These are phyloP conservation scores for Trichocladium uniseriatum DNA, from an alignment of 495 filamentous ascomycete genomes.

Conservation along the genomic window DNA sequence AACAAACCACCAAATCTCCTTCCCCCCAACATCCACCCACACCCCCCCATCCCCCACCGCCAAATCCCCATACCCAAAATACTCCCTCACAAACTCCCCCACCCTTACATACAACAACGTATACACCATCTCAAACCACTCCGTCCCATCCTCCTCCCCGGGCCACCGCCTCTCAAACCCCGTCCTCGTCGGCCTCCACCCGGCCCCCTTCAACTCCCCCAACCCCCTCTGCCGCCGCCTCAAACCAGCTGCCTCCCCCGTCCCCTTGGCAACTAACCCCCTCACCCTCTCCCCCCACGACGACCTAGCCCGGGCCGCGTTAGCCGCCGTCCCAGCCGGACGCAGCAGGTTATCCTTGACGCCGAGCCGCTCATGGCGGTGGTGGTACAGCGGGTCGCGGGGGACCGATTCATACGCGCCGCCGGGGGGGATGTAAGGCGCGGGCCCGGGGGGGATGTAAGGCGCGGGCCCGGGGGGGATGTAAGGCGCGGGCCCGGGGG, in stretches of 20 bases:
- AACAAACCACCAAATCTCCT: slow-evolving; percentile 30
- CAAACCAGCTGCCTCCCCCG: not conserved
- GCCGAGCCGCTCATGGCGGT: not conserved
- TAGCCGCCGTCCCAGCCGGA: not conserved
- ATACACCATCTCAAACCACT: slow-evolving; percentile 19
- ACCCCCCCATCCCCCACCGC: not conserved
- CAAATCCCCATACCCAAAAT: slow-evolving; percentile 13
- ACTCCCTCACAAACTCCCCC: not conserved
- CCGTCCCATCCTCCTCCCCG: not conserved
- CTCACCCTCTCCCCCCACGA: not conserved
- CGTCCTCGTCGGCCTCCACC: slow-evolving; percentile 14
- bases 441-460: too few relatives aligned
- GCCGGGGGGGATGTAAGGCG: not conserved
- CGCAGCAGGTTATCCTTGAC: slow-evolving; percentile 8
- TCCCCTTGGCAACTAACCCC: too few relatives aligned
- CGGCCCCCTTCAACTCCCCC: not conserved
- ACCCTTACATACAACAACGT: slow-evolving; percentile 7
- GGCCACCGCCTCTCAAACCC: slow-evolving; percentile 6
- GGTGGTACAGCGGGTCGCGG: not conserved
- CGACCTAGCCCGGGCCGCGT: not conserved
- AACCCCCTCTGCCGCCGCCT: not conserved
- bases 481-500: too few relatives aligned
- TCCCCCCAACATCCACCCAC: not conserved
- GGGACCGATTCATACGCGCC: not conserved
- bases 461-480: not conserved